Evolutionary conservation across 148 eudicot species (phyloP).

Genomic region (Rhododendron vialii): DNA sequence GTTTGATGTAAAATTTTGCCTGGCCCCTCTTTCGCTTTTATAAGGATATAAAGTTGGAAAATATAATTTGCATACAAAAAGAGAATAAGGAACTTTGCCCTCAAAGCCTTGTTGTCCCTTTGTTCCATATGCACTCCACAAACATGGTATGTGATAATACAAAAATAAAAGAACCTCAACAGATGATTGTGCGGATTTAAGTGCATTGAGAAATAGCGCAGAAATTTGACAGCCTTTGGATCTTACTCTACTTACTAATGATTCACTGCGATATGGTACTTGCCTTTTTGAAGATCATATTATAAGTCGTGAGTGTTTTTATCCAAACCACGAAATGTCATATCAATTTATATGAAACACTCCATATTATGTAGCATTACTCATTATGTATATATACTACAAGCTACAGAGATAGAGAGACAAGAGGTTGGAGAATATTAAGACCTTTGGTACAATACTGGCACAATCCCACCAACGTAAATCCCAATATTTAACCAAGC

Average conservation of each 20-base stretch:
- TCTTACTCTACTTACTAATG: background rate
- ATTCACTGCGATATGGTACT: background rate
- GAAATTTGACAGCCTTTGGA: background rate
- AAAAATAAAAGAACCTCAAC: no score
- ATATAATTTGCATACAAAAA: background rate
- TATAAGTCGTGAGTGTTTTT: background rate
- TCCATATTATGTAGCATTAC: slow-evolving; percentile 55
- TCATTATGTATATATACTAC: slow-evolving; percentile 21
- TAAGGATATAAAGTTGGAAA: background rate
- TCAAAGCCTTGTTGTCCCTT: background rate
- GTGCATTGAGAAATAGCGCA: no score
- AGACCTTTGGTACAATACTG: slow-evolving; percentile 76
- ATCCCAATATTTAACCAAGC: slow-evolving; percentile 95
- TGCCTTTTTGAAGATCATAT: no score
- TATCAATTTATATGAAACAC: background rate
- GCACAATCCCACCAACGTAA: slow-evolving; percentile 77
- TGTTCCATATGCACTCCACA: background rate
- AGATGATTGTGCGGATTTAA: background rate
- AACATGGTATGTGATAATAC: no score
- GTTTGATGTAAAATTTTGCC: background rate
- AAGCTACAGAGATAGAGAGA: background rate
- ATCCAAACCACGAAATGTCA: background rate
- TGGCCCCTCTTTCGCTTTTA: no score
- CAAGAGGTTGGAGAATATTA: background rate
- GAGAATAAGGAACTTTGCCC: background rate